Base-by-base conservation (phyloP, 306 rosid species). In the Inga oerstediana region DNA sequence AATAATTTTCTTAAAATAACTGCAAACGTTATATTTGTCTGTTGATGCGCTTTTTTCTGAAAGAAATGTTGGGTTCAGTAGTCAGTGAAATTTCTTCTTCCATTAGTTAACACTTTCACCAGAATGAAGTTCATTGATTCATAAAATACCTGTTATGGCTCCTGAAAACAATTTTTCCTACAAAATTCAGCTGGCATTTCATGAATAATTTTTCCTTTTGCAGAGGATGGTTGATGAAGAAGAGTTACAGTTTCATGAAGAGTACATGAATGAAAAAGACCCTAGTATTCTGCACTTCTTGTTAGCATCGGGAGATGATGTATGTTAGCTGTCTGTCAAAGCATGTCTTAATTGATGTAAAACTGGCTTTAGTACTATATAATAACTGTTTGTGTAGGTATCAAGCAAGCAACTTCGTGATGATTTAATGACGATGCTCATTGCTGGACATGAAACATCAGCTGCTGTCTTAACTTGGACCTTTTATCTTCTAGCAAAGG, bases 401-500 rank as follows among this genome's bases (percentile, higher is more conserved):
- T 91, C 99, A 37, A 92, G 99, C 88, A 96, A 94, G 94, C 99
- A 96, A 89, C 99, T 96, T 56, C 97, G 98, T 20, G 99, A 96
- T 37, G 99, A 96, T 90, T 91, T 96, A 91, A 96, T 92, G 98
- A 96, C 99, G 35, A 87, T 96, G 98, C 99, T 96, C 81, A 96
- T 94, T 76, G 99, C 99, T 68, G 99, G 99, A 84, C 99, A 96
- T 84, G 99, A 96, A 91, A 96, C 99, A 76, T 87, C 99, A 45
- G 99, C 99, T 64, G 98, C 99, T 78, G 98, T 96, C 82, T 89
- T 96, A 76, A 96, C 99, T 69, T 96, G 99, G 99, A 96, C 99
- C 51, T 94, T 94, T 88, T 94, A 88, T 90, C 97, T 94, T 86
- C 93, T 96, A 35, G 91, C 98, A 51, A 88, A 75, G 97, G 98